Evolutionary conservation across 139 green algal genomes (phyloP).

Genomic region (Choricystis sp.): DNA sequence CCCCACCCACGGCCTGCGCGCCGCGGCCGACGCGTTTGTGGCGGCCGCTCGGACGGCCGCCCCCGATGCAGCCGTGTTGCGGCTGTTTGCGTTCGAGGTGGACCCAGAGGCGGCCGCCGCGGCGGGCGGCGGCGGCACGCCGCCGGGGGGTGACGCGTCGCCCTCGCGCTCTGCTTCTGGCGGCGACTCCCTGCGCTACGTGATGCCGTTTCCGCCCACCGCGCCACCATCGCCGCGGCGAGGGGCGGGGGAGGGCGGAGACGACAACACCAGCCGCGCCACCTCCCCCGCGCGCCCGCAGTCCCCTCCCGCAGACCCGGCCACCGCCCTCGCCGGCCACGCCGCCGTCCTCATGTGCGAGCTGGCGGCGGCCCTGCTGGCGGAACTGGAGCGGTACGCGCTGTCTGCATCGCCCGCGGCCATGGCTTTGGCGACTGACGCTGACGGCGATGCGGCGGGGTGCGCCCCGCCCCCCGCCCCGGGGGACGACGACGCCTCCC

Average conservation of each 20-base stretch:
- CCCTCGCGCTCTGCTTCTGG: constrained; percentile 8
- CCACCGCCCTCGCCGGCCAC: constrained; percentile 28
- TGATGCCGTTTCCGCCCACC: constrained; percentile 60
- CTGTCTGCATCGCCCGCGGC: constrained; percentile 36
- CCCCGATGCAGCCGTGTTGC: constrained; percentile 42
- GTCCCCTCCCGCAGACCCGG: not conserved
- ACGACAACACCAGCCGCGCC: no score
- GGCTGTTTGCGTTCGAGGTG: constrained; percentile 70
- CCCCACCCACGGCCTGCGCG: constrained; percentile 32
- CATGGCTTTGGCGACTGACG: constrained; percentile 40
- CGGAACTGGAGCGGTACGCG: constrained; percentile 59
- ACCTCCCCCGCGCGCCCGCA: no score
- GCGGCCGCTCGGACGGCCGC: constrained; percentile 19
- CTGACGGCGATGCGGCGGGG: constrained; percentile 13
- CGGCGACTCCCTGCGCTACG: no score
- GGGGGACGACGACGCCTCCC: constrained; percentile 18
- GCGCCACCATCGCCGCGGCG: no score
- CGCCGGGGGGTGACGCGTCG: not conserved
- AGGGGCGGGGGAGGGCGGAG: no score
- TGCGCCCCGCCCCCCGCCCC: not conserved
- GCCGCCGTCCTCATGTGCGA: constrained; percentile 68
- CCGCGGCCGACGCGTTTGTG: constrained; percentile 8
- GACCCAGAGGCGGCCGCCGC: constrained; percentile 36
- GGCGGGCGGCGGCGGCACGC: not conserved
- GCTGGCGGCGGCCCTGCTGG: constrained; percentile 58